Evolutionary conservation across 2,329 filamentous ascomycete species (phyloP).

Genomic region (Alternaria novae-zelandiae): DNA sequence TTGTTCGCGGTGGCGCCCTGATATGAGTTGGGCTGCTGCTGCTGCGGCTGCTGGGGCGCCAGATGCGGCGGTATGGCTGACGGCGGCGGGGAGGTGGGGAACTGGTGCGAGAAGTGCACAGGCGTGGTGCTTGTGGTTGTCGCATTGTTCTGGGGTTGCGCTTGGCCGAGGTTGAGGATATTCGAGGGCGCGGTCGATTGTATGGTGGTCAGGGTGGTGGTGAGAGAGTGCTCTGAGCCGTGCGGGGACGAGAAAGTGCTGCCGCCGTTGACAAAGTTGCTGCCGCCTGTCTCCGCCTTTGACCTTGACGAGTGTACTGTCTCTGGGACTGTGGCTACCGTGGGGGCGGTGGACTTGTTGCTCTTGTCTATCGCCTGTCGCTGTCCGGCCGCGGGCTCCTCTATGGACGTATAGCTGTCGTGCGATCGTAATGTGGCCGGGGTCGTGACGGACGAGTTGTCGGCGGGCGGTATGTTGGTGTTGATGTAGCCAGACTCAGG

Average conservation of each 20-base stretch:
- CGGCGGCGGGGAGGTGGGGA: slow-evolving; percentile 61
- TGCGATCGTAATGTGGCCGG: slow-evolving; percentile 48
- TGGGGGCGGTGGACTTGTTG: slow-evolving; percentile 76
- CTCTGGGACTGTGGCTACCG: slow-evolving; percentile 82
- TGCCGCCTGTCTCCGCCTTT: slow-evolving; percentile 77
- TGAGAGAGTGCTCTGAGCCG: slow-evolving; percentile 79
- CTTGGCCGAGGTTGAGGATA: slow-evolving; percentile 47
- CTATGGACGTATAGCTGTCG: slow-evolving; percentile 65
- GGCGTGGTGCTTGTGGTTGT: slow-evolving; percentile 46
- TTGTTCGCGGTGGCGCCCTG: slow-evolving; percentile 81
- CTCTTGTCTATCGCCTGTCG: slow-evolving; percentile 65
- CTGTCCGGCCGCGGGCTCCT: slow-evolving; percentile 57
- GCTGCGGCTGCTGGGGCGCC: slow-evolving; percentile 56
- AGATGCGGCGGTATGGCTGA: slow-evolving; percentile 77
- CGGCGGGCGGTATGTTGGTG: slow-evolving; percentile 49
- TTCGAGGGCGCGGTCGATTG: slow-evolving; percentile 73
- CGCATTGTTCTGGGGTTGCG: slow-evolving; percentile 30
- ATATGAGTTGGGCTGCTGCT: slow-evolving; percentile 73
- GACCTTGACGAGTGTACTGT: slow-evolving; percentile 78
- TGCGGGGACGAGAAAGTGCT: slow-evolving; percentile 84
- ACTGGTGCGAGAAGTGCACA: slow-evolving; percentile 65
- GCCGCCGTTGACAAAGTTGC: slow-evolving; percentile 66
- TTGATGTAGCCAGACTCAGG: slow-evolving; percentile 74
- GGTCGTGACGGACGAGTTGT: slow-evolving; percentile 58
- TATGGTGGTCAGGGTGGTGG: slow-evolving; percentile 84